Percentiles rank a stretch among this genome's conserved stretches.
phyloP scores from a whole-genome alignment of 768 basidiomycete genomes.

The Pisolithus microcarpus region DNA sequence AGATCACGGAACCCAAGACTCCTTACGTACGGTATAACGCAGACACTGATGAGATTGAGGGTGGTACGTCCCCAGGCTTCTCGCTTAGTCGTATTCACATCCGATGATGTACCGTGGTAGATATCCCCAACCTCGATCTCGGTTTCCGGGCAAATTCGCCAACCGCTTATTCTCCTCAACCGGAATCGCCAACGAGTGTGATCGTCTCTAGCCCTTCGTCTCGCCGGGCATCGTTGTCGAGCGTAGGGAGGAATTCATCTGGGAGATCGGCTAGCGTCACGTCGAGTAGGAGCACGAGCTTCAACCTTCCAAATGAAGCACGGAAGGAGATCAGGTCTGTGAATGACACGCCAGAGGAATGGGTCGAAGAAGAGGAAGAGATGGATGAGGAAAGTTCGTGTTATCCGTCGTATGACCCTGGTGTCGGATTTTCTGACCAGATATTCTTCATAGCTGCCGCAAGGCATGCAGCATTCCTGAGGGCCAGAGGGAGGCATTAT shows the following conservation, averaged over 20 bases:
- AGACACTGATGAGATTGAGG: slow-evolving; percentile 77
- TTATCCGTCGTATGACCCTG: not conserved
- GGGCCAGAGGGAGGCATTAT: slow-evolving; percentile 77
- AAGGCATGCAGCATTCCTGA: slow-evolving; percentile 76
- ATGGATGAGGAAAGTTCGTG: slow-evolving; percentile 83
- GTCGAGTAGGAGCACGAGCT: slow-evolving; percentile 76
- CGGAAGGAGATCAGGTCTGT: slow-evolving; percentile 50
- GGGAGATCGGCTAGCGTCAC: slow-evolving; percentile 58
- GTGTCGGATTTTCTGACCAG: slow-evolving; percentile 1
- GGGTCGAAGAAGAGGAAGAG: slow-evolving; percentile 66
- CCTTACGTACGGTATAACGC: slow-evolving; percentile 91
- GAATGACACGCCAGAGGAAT: slow-evolving; percentile 35
- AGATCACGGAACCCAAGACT: slow-evolving; percentile 97
- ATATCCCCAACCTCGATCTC: slow-evolving; percentile 78
- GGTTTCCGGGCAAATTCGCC: slow-evolving; percentile 28
- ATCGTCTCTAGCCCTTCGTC: slow-evolving; percentile 64
- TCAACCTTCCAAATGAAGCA: slow-evolving; percentile 69
- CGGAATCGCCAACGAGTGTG: slow-evolving; percentile 53
- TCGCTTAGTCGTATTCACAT: not conserved
- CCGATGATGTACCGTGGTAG: slow-evolving; percentile 33
- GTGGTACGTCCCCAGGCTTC: slow-evolving; percentile 46
- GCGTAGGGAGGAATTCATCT: slow-evolving; percentile 44
- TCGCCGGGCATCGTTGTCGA: slow-evolving; percentile 68
- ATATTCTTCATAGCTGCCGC: slow-evolving; percentile 52
- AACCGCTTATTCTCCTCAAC: slow-evolving; percentile 33